Percentiles rank a stretch among this genome's conserved stretches.
Evolutionary conservation across 148 eudicot genomes (phyloP).

Genomic region (Rhododendron mucronatum): DNA sequence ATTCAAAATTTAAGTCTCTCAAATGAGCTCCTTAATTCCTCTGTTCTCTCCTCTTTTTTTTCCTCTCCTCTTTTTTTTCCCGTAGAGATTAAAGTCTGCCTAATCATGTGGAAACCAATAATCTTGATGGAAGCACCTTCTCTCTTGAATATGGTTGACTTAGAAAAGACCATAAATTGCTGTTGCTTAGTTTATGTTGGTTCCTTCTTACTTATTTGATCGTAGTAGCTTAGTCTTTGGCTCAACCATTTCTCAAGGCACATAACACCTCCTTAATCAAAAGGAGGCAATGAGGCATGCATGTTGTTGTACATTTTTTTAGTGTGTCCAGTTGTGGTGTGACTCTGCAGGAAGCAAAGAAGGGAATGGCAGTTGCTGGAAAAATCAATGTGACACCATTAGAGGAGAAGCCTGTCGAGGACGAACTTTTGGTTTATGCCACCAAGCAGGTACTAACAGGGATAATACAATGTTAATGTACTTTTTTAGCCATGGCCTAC

Average conservation of each 20-base stretch:
- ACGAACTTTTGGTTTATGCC: constrained; percentile 76
- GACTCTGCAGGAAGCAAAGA: constrained; percentile 60
- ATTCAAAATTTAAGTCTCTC: neutral
- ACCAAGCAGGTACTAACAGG: constrained; percentile 62
- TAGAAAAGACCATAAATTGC: neutral
- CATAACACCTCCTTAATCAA: neutral
- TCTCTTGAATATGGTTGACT: neutral
- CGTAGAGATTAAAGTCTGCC: neutral
- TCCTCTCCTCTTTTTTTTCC: neutral
- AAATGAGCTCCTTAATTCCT: neutral
- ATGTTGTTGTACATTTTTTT: neutral
- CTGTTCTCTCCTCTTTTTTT: neutral
- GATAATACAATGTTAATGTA: neutral
- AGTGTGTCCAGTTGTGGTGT: neutral
- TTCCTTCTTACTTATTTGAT: neutral
- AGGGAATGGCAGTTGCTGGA: constrained; percentile 65
- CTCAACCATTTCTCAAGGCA: neutral
- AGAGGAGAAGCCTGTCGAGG: constrained; percentile 60
- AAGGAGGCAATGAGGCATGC: neutral
- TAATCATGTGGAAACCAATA: neutral
- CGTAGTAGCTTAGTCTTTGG: neutral
- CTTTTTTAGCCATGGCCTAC: neutral
- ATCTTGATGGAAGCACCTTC: neutral
- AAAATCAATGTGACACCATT: constrained; percentile 42
- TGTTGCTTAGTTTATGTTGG: neutral